Evolutionary conservation across 2,329 filamentous ascomycete species (phyloP), one percentile per base, ranked within the genome.

Genomic region (Hypoxylon sp.): DNA sequence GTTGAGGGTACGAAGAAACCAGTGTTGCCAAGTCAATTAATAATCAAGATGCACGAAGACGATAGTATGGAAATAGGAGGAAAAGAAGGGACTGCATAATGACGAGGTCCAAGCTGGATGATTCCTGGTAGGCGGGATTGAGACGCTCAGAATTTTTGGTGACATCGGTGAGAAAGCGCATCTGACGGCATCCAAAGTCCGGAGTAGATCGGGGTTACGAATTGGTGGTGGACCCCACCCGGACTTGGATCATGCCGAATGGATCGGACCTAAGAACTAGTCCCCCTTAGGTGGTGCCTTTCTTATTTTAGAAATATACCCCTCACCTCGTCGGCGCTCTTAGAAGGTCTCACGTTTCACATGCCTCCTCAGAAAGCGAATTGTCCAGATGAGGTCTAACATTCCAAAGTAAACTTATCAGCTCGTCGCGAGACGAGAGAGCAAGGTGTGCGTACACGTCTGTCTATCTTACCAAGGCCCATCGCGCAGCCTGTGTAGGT

Each of bases 391-490:
- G 56, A 59, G 56, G 55, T 37, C 37, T 16, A 50, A 55, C 32
- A 51, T 53, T 57, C 52, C 32, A 16, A 68, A 34, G 45, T 62
- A 54, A 60, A 65, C 62, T 65, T 65, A 63, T 52, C 41, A 39
- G 58, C 54, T 62, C 65, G 50, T 68, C 58, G 45, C 48, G 58
- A 56, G 65, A 68, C 65, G 61, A 62, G 21, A 9, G n/a, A 8
- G 16, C 25, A 45, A 43, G 47, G 46, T 55, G 61, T 65, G 53
- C 25, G 43, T 39, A 34, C 27, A 54, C 46, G 48, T 51, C 14
- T 52, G 51, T 57, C 57, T 68, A 68, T 65, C 57, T 68, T 47
- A 45, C 30, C 43, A 46, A 34, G 54, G 27, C 29, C 16, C 45
- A 34, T 30, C 48, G 37, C 41, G 58, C 53, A 50, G 54, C 57